Conservation (phyloP, 2,329 filamentous ascomycete genomes). For the Amphichorda felina region DNA sequence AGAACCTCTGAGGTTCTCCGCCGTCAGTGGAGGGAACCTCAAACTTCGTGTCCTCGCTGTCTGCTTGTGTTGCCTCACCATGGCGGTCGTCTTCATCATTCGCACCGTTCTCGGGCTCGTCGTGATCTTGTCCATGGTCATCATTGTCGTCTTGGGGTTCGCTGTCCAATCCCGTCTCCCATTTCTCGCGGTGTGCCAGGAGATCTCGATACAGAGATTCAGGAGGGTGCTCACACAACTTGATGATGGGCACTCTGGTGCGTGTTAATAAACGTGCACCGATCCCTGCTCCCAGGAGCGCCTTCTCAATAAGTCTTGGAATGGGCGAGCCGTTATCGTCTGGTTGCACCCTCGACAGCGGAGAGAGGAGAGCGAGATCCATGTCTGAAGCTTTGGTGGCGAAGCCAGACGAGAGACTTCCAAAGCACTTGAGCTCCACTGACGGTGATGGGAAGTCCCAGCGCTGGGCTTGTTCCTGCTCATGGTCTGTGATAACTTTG, state of each 20-base stretch:
- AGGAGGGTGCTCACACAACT: slow-evolving; percentile 64
- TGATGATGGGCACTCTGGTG: slow-evolving; percentile 79
- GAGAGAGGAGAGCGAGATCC: slow-evolving; percentile 71
- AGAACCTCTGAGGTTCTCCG: slow-evolving; percentile 10
- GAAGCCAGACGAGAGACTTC: slow-evolving; percentile 75
- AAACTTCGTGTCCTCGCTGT: slow-evolving; percentile 6
- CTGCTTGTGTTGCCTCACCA: background rate
- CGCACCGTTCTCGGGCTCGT: slow-evolving; percentile 10
- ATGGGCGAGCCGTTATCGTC: slow-evolving; percentile 48
- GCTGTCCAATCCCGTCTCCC: slow-evolving; percentile 47
- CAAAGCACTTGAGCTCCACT: slow-evolving; percentile 67
- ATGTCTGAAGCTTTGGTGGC: slow-evolving; percentile 82
- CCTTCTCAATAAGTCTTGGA: slow-evolving; percentile 64
- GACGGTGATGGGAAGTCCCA: slow-evolving; percentile 37
- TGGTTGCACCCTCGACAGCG: slow-evolving; percentile 40
- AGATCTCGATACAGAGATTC: slow-evolving; percentile 48
- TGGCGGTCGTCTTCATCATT: background rate
- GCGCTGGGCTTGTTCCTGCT: slow-evolving; percentile 22
- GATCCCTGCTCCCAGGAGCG: slow-evolving; percentile 57
- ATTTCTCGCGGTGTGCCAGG: slow-evolving; percentile 53
- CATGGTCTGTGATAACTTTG: slow-evolving; percentile 41
- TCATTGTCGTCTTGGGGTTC: slow-evolving; percentile 19
- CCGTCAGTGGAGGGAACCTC: slow-evolving; percentile 8
- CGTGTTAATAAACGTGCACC: slow-evolving; percentile 67
- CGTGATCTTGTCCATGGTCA: slow-evolving; percentile 10